Conservation (phyloP, 169 alveolate species). For the Amoebophrya sp. region DNA sequence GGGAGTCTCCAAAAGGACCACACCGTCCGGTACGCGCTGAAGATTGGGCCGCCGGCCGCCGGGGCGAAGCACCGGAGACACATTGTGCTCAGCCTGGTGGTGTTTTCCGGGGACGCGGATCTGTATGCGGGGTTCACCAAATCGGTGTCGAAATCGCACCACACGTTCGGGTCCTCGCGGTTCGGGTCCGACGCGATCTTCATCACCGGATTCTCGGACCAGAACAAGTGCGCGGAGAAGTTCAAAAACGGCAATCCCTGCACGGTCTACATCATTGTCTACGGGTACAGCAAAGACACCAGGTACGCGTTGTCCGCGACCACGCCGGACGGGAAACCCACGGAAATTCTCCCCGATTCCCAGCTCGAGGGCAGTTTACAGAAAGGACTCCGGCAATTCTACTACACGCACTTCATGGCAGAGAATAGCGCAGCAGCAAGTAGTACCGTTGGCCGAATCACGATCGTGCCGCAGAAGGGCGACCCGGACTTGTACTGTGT, state of each 20-base stretch:
- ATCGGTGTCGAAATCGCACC: not conserved
- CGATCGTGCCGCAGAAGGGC: constrained; percentile 21
- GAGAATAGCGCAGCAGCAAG: not conserved
- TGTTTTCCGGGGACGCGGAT: not conserved
- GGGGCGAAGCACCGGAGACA: not conserved
- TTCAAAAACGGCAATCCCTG: not conserved
- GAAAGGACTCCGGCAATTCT: not conserved
- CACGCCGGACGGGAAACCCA: not conserved
- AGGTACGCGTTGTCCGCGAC: not conserved
- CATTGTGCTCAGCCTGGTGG: not conserved
- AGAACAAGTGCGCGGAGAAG: not conserved
- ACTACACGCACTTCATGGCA: not conserved
- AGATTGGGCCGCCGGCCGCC: not conserved
- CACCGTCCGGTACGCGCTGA: not conserved
- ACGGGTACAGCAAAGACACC: not conserved
- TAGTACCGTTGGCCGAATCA: not conserved
- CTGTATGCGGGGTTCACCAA: not conserved
- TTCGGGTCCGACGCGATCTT: not conserved
- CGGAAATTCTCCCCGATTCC: not conserved
- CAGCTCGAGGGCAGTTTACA: not conserved
- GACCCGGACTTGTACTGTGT: not conserved
- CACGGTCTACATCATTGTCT: not conserved
- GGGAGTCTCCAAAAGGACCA: not conserved
- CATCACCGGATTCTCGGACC: not conserved
- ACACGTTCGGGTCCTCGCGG: not conserved